Evolutionary conservation across 257 asterid species (phyloP), one percentile per base, ranked within the genome.

Genomic region (Handroanthus guayacan): DNA sequence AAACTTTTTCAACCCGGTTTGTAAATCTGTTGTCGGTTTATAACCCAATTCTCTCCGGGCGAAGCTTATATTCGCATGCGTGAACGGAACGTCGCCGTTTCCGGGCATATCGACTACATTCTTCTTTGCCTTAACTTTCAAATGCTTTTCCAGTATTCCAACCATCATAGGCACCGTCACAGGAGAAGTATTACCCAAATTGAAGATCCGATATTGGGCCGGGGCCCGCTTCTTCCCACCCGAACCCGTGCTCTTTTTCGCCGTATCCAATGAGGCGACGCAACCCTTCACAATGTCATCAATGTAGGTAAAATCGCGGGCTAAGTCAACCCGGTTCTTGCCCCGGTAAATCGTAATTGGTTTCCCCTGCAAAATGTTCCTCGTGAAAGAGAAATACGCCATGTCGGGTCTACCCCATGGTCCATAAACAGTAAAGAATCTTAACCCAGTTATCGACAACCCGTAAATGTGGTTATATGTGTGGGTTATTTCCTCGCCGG

Each of bases 401-500:
- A 91, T 91, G 84, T 91, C 97, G 83, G 97, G 97, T 14, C 97
- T 39, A 6, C 95, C 97, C 92, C 91, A 91, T 9, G 97, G 97
- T 0, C 97, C 97, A 71, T 91, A 91, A 1, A 91, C 97, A 5
- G 97, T 91, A 71, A 91, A 91, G 80, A 91, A 91, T 11, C 97
- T 62, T 52, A 91, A 66, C 64, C 97, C 96, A 82, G 97, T 91
- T 7, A 91, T 80, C 9, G 96, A 89, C 7, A 91, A 43, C 14
- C 97, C 97, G 88, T 91, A 85, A 1, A 91, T 91, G 63, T 91
- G 97, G 61, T 86, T 91, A 20, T 91, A 91, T 0, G 93, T 85
- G 8, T 91, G 95, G 1, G 97, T 82, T 0, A 91, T 91, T 62
- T 84, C 93, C 70, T 91, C 97, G 0, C 95, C 97, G 3, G 97